These are phyloP conservation scores for Lactarius hengduanensis DNA, from an alignment of 768 basidiomycete species.

Conservation along the genomic window DNA sequence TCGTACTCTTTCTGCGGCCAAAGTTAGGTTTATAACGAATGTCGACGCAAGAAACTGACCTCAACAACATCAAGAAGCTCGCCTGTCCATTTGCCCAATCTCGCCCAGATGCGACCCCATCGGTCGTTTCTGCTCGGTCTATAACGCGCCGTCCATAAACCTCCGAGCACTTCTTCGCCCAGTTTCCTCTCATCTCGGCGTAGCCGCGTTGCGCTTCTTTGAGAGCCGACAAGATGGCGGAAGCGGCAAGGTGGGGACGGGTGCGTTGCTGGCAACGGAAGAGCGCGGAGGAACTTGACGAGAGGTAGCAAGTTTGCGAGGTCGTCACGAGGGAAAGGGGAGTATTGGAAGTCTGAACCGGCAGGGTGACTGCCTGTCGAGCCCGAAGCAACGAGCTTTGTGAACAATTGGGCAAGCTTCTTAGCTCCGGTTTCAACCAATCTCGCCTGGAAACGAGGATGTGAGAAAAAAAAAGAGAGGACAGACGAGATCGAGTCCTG, in stretches of 20 bases:
- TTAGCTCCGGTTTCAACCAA: constrained; percentile 81
- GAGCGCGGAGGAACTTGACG: constrained; percentile 63
- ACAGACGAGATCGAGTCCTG: background rate
- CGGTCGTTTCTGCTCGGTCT: constrained; percentile 67
- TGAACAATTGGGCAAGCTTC: constrained; percentile 77
- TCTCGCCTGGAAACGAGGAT: constrained; percentile 46
- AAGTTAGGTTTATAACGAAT: background rate
- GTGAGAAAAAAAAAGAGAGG: background rate
- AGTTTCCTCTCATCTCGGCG: constrained; percentile 81
- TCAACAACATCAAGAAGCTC: constrained; percentile 64
- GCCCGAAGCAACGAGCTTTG: constrained; percentile 84
- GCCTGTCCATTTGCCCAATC: constrained; percentile 71
- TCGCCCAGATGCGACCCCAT: constrained; percentile 60
- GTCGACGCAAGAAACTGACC: constrained; percentile 39
- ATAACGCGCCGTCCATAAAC: constrained; percentile 64
- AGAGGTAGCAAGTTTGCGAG: constrained; percentile 58
- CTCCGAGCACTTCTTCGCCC: constrained; percentile 75
- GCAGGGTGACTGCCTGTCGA: constrained; percentile 73
- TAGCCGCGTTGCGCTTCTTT: constrained; percentile 80
- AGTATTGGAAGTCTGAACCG: constrained; percentile 52
- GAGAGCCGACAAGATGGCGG: constrained; percentile 59
- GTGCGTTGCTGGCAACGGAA: constrained; percentile 76
- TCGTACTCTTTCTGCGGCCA: constrained; percentile 60
- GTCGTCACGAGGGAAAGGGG: constrained; percentile 54
- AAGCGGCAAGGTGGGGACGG: constrained; percentile 76